Percentiles rank a stretch among this genome's conserved stretches.
These are phyloP conservation scores for Trichophyton simii DNA, from an alignment of 2,329 filamentous ascomycete species.

Conservation along the genomic window DNA sequence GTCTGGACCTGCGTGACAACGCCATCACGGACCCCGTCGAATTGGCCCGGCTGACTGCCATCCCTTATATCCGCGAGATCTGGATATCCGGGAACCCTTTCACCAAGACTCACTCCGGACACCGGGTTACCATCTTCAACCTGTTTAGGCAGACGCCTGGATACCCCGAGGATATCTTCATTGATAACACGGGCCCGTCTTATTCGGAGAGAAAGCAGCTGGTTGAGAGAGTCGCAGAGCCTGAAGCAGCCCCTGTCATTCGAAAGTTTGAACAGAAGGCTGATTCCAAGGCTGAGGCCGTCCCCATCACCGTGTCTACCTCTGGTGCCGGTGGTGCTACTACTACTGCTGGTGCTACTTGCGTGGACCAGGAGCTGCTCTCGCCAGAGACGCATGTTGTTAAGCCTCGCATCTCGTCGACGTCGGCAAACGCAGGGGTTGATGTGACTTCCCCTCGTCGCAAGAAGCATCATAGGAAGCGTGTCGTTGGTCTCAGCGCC, in stretches of 20 bases:
- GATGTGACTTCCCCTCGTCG: constrained; percentile 24
- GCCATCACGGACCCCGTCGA: constrained; percentile 81
- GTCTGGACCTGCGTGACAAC: constrained; percentile 85
- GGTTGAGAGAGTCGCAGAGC: constrained; percentile 66
- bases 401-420: background rate
- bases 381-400: constrained; percentile 1
- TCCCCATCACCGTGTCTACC: too few relatives aligned
- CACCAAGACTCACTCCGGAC: constrained; percentile 70
- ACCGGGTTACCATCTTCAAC: constrained; percentile 88
- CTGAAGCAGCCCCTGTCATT: constrained; percentile 63
- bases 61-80: constrained; percentile 82
- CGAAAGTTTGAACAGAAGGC: constrained; percentile 48
- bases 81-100: constrained; percentile 92
- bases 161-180: constrained; percentile 77
- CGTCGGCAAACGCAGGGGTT: background rate
- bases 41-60: constrained; percentile 73
- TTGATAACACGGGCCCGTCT: constrained; percentile 72
- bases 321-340: constrained; percentile 35
- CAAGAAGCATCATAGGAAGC: constrained; percentile 42
- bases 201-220: constrained; percentile 76
- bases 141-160: constrained; percentile 83
- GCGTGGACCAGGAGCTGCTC: constrained; percentile 10
- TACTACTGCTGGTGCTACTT: constrained; percentile 1
- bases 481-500: constrained; percentile 46
- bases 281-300: too few relatives aligned